Conservation (phyloP, 2,329 filamentous ascomycete genomes). For the Neonectria sp. region DNA sequence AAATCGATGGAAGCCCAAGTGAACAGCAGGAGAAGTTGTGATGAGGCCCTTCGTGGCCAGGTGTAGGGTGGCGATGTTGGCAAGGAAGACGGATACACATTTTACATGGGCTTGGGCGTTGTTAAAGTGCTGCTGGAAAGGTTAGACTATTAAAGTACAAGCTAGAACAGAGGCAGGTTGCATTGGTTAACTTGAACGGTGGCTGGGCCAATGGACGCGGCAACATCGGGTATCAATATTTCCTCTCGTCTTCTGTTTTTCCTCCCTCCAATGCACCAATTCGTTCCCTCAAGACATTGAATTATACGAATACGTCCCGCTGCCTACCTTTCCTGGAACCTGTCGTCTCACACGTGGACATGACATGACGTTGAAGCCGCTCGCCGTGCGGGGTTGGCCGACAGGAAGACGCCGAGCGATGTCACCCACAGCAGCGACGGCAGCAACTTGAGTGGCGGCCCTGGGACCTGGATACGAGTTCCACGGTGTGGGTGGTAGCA, state of each 20-base stretch:
- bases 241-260: neutral
- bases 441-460: neutral
- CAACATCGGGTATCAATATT: neutral
- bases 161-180: neutral
- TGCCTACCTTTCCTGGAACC: neutral
- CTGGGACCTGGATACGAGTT: neutral
- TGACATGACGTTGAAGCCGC: neutral
- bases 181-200: neutral
- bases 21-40: neutral
- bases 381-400: neutral
- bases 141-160: neutral
- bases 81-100: neutral
- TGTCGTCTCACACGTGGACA: neutral
- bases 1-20: constrained; percentile 42
- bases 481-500: neutral
- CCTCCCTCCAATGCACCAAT: neutral
- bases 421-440: neutral
- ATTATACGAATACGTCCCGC: neutral
- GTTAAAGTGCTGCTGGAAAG: neutral
- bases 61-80: neutral
- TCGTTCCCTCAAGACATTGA: neutral
- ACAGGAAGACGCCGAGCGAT: neutral
- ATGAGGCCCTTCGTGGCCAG: neutral
- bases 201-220: neutral
- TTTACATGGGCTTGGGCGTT: neutral